Evolutionary conservation across 2,329 filamentous ascomycete genomes (phyloP).

Genomic region (Xylariaceae sp.): DNA sequence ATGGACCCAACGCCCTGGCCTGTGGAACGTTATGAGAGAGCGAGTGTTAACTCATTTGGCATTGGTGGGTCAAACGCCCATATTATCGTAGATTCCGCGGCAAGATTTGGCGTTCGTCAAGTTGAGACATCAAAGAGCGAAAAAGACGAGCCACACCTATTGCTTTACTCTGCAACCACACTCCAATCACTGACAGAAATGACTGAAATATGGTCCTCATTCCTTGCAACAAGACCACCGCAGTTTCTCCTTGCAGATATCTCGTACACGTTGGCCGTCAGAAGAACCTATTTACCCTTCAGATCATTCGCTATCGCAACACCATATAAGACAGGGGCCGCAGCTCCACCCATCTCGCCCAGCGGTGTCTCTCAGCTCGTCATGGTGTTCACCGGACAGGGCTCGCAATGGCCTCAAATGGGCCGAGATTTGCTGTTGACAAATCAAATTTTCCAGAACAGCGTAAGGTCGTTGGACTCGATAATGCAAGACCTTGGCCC

Average conservation of each 20-base stretch:
- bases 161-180: slow-evolving; percentile 15
- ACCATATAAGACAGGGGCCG: slow-evolving; percentile 4
- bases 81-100: slow-evolving; percentile 18
- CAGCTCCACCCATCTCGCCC: slow-evolving; percentile 5
- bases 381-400: slow-evolving; percentile 23
- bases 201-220: too few species aligned
- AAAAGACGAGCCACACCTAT: slow-evolving; percentile 8
- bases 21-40: slow-evolving; percentile 16
- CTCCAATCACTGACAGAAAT: slow-evolving; percentile 6
- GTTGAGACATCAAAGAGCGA: background rate
- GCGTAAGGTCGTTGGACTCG: slow-evolving; percentile 11
- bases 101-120: background rate
- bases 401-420: slow-evolving; percentile 23
- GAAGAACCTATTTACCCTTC: slow-evolving; percentile 14
- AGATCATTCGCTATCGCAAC: slow-evolving; percentile 10
- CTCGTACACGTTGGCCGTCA: slow-evolving; percentile 14
- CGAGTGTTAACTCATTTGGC: slow-evolving; percentile 34
- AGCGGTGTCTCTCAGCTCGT: slow-evolving; percentile 6
- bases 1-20: slow-evolving; percentile 31
- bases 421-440: slow-evolving; percentile 16
- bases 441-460: slow-evolving; percentile 8
- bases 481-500: background rate
- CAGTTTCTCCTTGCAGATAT: slow-evolving; percentile 10
- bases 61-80: slow-evolving; percentile 37
- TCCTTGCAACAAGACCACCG: too few species aligned